phyloP scores from a whole-genome alignment of 164 flowering plant genomes.

The Vitis riparia region DNA sequence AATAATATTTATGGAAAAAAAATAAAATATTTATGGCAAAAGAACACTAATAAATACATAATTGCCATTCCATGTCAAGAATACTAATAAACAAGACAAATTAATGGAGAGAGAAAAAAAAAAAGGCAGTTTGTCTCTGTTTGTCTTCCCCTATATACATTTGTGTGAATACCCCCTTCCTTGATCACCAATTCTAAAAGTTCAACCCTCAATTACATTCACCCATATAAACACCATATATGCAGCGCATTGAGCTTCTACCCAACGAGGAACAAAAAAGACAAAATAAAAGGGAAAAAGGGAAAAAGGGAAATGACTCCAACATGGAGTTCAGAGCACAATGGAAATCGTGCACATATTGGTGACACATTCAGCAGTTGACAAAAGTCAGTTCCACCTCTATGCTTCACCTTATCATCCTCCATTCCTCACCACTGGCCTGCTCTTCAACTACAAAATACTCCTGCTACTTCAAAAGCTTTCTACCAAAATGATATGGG shows the following conservation, averaged over 20 bases:
- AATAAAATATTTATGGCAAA: no score
- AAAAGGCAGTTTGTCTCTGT: neutral
- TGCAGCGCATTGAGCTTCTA: neutral
- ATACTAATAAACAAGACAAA: neutral
- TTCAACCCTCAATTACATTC: no score
- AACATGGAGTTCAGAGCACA: neutral
- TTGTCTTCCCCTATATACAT: neutral
- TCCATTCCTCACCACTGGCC: conserved; percentile 11
- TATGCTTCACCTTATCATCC: conserved; percentile 20
- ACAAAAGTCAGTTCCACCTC: conserved; percentile 2
- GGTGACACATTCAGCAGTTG: conserved; percentile 13
- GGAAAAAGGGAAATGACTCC: neutral
- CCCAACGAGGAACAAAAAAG: neutral
- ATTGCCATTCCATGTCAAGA: neutral
- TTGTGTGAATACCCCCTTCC: neutral
- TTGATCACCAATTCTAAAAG: neutral
- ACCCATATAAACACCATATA: conserved; percentile 1
- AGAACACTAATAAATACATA: neutral
- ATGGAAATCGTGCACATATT: conserved; percentile 14
- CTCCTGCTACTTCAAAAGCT: conserved; percentile 22
- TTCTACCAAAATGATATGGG: conserved; percentile 1
- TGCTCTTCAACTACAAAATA: conserved; percentile 12
- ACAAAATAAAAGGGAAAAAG: neutral
- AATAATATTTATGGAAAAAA: no score
- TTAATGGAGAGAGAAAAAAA: no score